Conservation (phyloP, 495 filamentous ascomycete species). For the Aspergillus mulundensis region DNA sequence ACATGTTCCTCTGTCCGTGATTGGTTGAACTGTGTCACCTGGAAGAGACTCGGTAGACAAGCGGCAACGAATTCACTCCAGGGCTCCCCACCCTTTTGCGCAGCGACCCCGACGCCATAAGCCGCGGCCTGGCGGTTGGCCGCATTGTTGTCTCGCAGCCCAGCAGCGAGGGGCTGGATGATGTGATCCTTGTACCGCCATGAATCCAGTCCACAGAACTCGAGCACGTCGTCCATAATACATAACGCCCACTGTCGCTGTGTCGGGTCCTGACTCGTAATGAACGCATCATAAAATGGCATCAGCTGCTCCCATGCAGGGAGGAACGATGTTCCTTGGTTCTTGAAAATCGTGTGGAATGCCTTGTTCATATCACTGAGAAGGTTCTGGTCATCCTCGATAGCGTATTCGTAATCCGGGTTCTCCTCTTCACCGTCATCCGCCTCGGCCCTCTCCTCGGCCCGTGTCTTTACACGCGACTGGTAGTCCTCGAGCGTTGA, state of each 20-base stretch:
- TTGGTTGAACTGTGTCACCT: slow-evolving; percentile 71
- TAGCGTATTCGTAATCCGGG: slow-evolving; percentile 64
- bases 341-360: slow-evolving; percentile 98
- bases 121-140: slow-evolving; percentile 95
- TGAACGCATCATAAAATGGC: slow-evolving; percentile 78
- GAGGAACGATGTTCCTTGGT: slow-evolving; percentile 80
- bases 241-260: slow-evolving; percentile 98
- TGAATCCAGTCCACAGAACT: slow-evolving; percentile 86
- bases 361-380: slow-evolving; percentile 99
- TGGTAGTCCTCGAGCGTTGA: slow-evolving; percentile 90
- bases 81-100: slow-evolving; percentile 79
- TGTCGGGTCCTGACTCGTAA: slow-evolving; percentile 78
- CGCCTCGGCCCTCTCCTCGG: slow-evolving; percentile 70
- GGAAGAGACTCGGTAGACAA: slow-evolving; percentile 75
- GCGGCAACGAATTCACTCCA: slow-evolving; percentile 83
- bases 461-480: slow-evolving; percentile 69
- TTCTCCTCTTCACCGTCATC: slow-evolving; percentile 85
- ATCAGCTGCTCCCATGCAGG: slow-evolving; percentile 81
- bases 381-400: slow-evolving; percentile 95
- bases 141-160: slow-evolving; percentile 76
- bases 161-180: slow-evolving; percentile 75
- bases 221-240: slow-evolving; percentile 96
- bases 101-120: slow-evolving; percentile 94
- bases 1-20: slow-evolving; percentile 89
- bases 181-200: slow-evolving; percentile 82